A percentile compares a stretch with the other conserved stretches of the same genome.
phyloP scores from a whole-genome alignment of 164 flowering plant genomes.

The grape (Vitis vinifera) region ASM3070453v1 NC_081805.1:27192501-27193000 shows the following conservation, averaged over 20 bases:
- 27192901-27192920: conserved; percentile 53
- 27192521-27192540: no score
- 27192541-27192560: no score
- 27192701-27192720: neutral
- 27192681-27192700: neutral
- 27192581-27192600: no score
- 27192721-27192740: no score
- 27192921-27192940: conserved; percentile 53
- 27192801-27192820: conserved; percentile 93
- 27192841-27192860: conserved; percentile 99
- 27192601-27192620: no score
- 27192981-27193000: conserved; percentile 50
- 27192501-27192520: no score
- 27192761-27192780: conserved; percentile 98
- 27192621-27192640: no score
- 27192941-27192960: conserved; percentile 51
- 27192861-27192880: conserved; percentile 83
- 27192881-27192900: conserved; percentile 77
- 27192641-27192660: no score
- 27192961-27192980: conserved; percentile 44
- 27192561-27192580: no score
- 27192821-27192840: conserved; percentile 98
- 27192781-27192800: conserved; percentile 99
- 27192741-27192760: conserved; percentile 79
- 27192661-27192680: neutral